Evolutionary conservation across 192 early-diverging fungal species (phyloP).

Genomic region (Obelidium mucronatum): DNA sequence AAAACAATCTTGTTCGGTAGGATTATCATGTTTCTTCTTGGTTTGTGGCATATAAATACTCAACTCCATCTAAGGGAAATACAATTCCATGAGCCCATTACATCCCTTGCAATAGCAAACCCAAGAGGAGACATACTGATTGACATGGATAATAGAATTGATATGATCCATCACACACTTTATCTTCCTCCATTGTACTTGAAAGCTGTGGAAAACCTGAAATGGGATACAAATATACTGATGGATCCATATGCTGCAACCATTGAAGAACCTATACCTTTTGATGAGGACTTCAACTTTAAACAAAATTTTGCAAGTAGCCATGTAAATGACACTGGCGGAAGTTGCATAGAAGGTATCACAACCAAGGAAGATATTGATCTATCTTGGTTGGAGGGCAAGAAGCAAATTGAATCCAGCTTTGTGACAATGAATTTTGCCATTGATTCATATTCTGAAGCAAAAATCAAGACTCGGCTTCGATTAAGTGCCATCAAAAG

Average conservation of each 20-base stretch:
- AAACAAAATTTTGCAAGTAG: constrained; percentile 17
- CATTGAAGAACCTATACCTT: constrained; percentile 46
- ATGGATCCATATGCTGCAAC: too few species aligned
- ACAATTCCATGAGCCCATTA: constrained; percentile 53
- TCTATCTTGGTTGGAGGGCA: not conserved
- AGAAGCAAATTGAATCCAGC: not conserved
- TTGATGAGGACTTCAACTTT: constrained; percentile 50
- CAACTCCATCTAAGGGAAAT: constrained; percentile 50
- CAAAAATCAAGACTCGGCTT: constrained; percentile 16
- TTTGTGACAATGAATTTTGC: constrained; percentile 23
- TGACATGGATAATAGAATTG: constrained; percentile 53
- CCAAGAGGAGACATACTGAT: constrained; percentile 50
- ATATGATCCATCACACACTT: constrained; percentile 46
- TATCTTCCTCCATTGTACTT: constrained; percentile 51
- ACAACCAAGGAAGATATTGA: too few species aligned
- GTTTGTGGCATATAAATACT: too few species aligned
- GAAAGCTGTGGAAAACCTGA: not conserved
- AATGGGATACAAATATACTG: not conserved
- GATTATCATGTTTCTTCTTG: not conserved
- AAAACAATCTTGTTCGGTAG: constrained; percentile 53
- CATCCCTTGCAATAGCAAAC: constrained; percentile 45
- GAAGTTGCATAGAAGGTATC: too few species aligned
- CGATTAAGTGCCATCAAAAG: constrained; percentile 6
- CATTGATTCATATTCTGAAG: constrained; percentile 8
- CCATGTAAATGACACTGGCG: not conserved